Conservation (phyloP, 1,284 basidiomycete species). For the Trichosporon asahii region DNA sequence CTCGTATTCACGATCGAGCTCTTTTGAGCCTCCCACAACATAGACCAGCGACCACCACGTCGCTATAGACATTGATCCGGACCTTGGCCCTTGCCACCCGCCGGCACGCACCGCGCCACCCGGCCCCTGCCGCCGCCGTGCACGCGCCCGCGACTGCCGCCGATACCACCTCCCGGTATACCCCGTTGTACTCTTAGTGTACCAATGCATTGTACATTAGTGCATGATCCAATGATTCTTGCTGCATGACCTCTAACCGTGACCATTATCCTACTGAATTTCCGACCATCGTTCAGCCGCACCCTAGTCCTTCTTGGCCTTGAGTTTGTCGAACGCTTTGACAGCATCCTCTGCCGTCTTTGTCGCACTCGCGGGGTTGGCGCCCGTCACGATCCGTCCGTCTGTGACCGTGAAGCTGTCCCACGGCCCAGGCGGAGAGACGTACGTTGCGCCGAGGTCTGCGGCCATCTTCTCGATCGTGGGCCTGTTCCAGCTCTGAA, state of each 20-base stretch:
- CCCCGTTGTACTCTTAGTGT: not conserved
- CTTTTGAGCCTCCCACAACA: not conserved
- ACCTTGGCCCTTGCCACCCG: not conserved
- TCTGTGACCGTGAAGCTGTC: conserved; percentile 24
- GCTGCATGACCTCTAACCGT: not conserved
- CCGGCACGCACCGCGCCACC: not conserved
- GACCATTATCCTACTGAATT: no score
- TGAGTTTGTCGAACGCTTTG: conserved; percentile 17
- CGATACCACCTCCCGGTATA: not conserved
- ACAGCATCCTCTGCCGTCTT: conserved; percentile 23
- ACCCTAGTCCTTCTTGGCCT: conserved; percentile 11
- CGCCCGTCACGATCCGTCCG: conserved; percentile 25
- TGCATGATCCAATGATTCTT: not conserved
- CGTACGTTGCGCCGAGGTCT: conserved; percentile 20
- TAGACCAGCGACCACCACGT: not conserved
- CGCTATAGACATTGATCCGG: not conserved
- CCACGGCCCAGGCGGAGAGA: conserved; percentile 19
- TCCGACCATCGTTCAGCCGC: no score
- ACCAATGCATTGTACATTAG: not conserved
- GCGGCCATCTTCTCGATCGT: conserved; percentile 21
- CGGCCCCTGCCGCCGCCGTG: not conserved
- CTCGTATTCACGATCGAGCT: not conserved
- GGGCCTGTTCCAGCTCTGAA: conserved; percentile 24
- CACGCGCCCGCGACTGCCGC: not conserved
- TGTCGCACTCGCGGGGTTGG: conserved; percentile 21